Evolutionary conservation across 345 rosid genomes (phyloP).

Genomic region (Anacardium occidentale): DNA sequence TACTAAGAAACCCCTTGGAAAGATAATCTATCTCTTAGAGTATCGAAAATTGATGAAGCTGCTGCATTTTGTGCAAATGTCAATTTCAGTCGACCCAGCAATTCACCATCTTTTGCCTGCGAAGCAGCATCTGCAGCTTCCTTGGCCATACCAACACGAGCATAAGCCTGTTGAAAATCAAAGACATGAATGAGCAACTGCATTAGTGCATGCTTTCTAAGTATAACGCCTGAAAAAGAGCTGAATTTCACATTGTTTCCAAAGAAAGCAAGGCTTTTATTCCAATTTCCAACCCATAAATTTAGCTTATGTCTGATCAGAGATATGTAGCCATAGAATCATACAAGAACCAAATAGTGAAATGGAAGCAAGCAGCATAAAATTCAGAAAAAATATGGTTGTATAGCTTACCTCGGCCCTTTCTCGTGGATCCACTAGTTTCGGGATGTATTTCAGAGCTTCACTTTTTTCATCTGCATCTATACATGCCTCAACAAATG

Average conservation of each 20-base stretch:
- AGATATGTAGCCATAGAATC: background rate
- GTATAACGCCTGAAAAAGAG: background rate
- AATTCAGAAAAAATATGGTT: background rate
- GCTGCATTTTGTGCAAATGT: constrained; percentile 86
- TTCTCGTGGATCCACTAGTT: constrained; percentile 81
- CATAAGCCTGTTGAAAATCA: constrained; percentile 59
- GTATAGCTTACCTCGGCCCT: constrained; percentile 74
- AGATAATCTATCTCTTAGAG: constrained; percentile 71
- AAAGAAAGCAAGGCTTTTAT: background rate
- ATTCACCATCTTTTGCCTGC: constrained; percentile 90
- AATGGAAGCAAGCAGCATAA: background rate
- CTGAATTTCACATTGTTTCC: background rate
- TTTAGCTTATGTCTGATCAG: background rate
- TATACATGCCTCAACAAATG: constrained; percentile 93
- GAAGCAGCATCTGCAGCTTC: constrained; percentile 99
- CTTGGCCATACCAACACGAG: constrained; percentile 96
- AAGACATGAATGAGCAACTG: constrained; percentile 9
- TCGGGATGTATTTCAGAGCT: constrained; percentile 93
- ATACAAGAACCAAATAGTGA: background rate
- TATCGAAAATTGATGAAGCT: constrained; percentile 82
- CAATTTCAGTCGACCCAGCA: constrained; percentile 76
- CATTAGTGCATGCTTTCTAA: background rate
- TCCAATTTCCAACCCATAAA: background rate
- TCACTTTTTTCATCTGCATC: constrained; percentile 90
- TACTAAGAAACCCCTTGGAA: constrained; percentile 71